phyloP scores from a whole-genome alignment of 352 stramenopile genomes.

The Globisporangium recalcitrans region DNA sequence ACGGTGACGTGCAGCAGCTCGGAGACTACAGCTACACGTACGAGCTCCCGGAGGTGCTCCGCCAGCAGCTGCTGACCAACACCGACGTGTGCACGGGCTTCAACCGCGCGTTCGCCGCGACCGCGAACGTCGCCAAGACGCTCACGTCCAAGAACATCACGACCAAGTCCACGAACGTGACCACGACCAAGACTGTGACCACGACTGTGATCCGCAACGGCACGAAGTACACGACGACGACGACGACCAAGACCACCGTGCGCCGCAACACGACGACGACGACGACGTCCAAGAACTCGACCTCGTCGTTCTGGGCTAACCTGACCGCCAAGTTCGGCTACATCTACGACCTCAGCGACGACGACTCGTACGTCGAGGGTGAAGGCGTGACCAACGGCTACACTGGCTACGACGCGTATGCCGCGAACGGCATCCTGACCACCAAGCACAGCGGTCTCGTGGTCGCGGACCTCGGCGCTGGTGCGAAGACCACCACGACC shows the following conservation, averaged over 20 bases:
- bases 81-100: constrained; percentile 56
- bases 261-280: constrained; percentile 32
- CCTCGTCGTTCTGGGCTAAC: constrained; percentile 29
- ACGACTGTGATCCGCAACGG: constrained; percentile 45
- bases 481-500: background rate
- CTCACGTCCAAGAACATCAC: constrained; percentile 30
- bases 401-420: constrained; percentile 38
- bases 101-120: constrained; percentile 36
- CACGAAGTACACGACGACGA: constrained; percentile 51
- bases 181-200: constrained; percentile 36
- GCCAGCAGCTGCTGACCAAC: constrained; percentile 62
- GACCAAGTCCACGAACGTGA: constrained; percentile 41
- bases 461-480: constrained; percentile 28
- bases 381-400: constrained; percentile 41
- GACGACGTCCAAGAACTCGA: constrained; percentile 17
- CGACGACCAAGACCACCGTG: constrained; percentile 33
- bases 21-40: constrained; percentile 74
- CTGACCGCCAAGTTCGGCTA: constrained; percentile 33
- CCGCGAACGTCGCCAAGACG: constrained; percentile 31
- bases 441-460: constrained; percentile 54
- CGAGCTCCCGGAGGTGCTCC: constrained; percentile 49
- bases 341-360: constrained; percentile 44
- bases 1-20: constrained; percentile 55
- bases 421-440: constrained; percentile 29
- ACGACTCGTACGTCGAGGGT: constrained; percentile 29